A percentile compares a stretch with the other conserved stretches of the same genome.
Conservation (phyloP, 768 basidiomycete species). For the Dioszegia crocea region DNA sequence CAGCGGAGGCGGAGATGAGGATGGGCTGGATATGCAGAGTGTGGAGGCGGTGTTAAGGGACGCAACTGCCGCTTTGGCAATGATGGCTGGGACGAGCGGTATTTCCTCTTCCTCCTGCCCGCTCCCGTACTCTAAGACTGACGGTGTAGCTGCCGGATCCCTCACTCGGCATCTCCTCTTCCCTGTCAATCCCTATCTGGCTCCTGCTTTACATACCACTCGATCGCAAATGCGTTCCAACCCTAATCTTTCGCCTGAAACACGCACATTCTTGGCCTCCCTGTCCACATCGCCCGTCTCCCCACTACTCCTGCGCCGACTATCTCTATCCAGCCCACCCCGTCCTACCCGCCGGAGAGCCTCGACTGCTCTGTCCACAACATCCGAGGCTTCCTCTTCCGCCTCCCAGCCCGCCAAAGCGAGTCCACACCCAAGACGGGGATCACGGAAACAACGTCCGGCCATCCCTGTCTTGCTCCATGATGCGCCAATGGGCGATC, state of each 20-base stretch:
- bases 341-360: neutral
- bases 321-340: neutral
- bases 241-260: conserved; percentile 30
- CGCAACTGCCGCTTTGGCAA: conserved; percentile 42
- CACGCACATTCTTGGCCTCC: conserved; percentile 27
- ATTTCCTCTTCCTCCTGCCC: conserved; percentile 1
- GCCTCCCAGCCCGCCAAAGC: neutral
- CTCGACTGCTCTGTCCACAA: neutral
- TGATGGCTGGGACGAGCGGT: conserved; percentile 49
- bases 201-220: conserved; percentile 14
- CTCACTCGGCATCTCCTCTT: conserved; percentile 43
- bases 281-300: conserved; percentile 33
- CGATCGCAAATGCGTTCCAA: conserved; percentile 11
- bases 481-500: conserved; percentile 48
- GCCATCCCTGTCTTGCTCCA: conserved; percentile 40
- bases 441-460: conserved; percentile 3
- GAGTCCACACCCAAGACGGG: neutral
- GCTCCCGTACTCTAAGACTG: neutral
- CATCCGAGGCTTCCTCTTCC: conserved; percentile 5
- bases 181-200: conserved; percentile 28
- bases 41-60: conserved; percentile 40
- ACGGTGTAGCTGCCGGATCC: conserved; percentile 32
- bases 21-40: conserved; percentile 11
- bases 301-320: conserved; percentile 5
- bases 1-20: neutral